Conservation (phyloP, 805 yeast genomes). For the Zygotorulaspora chibaensis region DNA sequence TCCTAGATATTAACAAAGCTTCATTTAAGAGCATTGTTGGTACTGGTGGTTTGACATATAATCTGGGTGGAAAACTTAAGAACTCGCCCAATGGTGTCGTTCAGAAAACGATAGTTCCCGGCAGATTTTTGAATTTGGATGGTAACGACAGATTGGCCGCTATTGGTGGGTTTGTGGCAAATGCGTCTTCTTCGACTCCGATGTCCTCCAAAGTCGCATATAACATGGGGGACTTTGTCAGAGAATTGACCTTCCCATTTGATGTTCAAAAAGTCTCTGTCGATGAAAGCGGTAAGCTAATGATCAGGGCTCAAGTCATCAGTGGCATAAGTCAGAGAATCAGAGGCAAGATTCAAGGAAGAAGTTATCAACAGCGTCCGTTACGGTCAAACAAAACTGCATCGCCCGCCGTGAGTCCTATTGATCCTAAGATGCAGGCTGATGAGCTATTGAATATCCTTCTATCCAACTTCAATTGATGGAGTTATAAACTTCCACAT, state of each 20-base stretch:
- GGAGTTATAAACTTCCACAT: background rate
- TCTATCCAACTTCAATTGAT: conserved; percentile 13
- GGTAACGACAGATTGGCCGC: conserved; percentile 46
- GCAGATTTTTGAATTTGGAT: conserved; percentile 52
- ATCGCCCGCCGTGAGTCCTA: conserved; percentile 13
- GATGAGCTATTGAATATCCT: conserved; percentile 21
- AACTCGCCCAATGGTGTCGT: conserved; percentile 69
- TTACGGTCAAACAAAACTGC: conserved; percentile 4
- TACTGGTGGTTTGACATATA: conserved; percentile 72
- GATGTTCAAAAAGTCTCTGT: conserved; percentile 38
- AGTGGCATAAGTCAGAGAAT: conserved; percentile 21
- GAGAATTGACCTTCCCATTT: conserved; percentile 45
- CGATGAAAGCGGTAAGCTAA: conserved; percentile 36
- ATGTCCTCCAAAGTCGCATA: conserved; percentile 35
- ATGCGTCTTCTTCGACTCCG: conserved; percentile 26
- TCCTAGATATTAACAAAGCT: conserved; percentile 6
- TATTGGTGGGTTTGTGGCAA: conserved; percentile 52
- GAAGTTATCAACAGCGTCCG: conserved; percentile 19
- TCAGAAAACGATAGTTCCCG: conserved; percentile 55
- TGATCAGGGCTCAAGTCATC: conserved; percentile 20
- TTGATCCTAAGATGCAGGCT: conserved; percentile 16
- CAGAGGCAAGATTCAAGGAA: conserved; percentile 16
- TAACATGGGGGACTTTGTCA: conserved; percentile 39
- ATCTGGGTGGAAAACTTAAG: conserved; percentile 59
- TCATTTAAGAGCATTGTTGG: conserved; percentile 45